Base-by-base conservation (phyloP, 2,329 filamentous ascomycete genomes). In the Cercospora sp. region DNA sequence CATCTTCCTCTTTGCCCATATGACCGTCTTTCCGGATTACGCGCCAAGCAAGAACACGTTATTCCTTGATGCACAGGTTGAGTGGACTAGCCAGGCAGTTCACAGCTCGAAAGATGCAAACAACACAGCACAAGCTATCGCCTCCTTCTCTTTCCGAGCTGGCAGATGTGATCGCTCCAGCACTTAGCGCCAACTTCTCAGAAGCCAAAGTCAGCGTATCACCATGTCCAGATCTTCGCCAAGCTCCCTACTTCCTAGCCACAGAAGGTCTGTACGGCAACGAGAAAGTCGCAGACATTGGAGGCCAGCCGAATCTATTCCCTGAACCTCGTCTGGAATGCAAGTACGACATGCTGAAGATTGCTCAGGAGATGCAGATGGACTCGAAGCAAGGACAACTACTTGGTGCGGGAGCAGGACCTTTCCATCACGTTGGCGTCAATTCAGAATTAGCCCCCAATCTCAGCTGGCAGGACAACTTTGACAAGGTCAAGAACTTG, bases 381-480 rank as follows among this genome's bases (percentile, higher is more conserved):
- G 65, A 68, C 16, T 21, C 69, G 0, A 53, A 71, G 2, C 55
- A 64, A 37, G 75, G 75, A 2, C 73, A 74, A 37, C 65, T 76
- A 3, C 69, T 77, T 7, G 75, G 75, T 1, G 75, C 75, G 6
- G 75, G 75, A 26, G 75, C 75, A 18, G 75, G 75, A 3, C 75
- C 75, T 3, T 77, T 75, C 32, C 74, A 76, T 43, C 66, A 68
- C 57, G 65, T 77, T 0, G 74, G 74, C 18, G 66, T 73, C 28
- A 77, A 77, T 58, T 72, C 72, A 1, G 75, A 77, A 40, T 70
- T 77, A 4, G 72, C 74, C 1, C 72, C 75, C 5, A 77, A 77
- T 51, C 63, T 77, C 6, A 71, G 70, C 63, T 77, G 75, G 75
- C 21, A 71, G 51, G 67, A 64, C 2, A 55, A 65, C 5, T 76